Conservation (phyloP, 2,329 filamentous ascomycete species). For the Clonostachys chloroleuca region DNA sequence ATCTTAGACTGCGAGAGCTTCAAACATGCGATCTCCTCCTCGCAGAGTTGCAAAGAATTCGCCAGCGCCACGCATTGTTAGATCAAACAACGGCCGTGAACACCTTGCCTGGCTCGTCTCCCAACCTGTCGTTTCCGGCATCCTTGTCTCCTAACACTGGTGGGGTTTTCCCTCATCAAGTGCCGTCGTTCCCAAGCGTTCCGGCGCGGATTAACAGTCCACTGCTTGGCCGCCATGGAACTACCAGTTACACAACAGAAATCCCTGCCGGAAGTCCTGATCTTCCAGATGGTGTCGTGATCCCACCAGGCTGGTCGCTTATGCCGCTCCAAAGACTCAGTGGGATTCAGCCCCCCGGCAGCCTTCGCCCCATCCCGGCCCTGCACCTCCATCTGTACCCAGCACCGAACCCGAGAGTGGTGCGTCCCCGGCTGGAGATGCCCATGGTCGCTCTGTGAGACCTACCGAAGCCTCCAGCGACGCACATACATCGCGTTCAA, state of each 20-base stretch:
- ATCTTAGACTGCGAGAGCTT: conserved; percentile 62
- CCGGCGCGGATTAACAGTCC: conserved; percentile 32
- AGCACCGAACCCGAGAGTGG: background rate
- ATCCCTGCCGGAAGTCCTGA: conserved; percentile 58
- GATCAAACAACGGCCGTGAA: conserved; percentile 13
- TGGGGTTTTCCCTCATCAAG: background rate
- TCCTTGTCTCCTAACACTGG: background rate
- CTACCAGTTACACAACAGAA: conserved; percentile 35
- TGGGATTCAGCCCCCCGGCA: conserved; percentile 18
- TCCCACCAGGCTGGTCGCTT: conserved; percentile 62
- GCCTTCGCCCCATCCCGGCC: conserved; percentile 11
- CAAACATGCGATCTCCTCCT: conserved; percentile 64
- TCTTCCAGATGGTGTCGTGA: conserved; percentile 57
- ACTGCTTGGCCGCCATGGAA: conserved; percentile 41
- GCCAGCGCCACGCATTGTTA: conserved; percentile 34
- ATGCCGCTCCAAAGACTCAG: conserved; percentile 55
- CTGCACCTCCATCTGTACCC: conserved; percentile 3
- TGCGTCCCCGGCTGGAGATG: too few relatives aligned
- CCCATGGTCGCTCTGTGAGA: conserved; percentile 4
- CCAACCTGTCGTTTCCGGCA: background rate
- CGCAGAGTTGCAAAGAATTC: conserved; percentile 62
- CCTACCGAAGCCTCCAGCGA: background rate
- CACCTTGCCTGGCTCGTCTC: background rate
- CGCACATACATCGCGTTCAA: background rate
- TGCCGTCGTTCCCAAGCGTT: conserved; percentile 6